A percentile compares a stretch with the other conserved stretches of the same genome.
These are phyloP conservation scores for Urochloa ruziziensis DNA, from an alignment of 176 grass and related monocot species.

Conservation along the genomic window DNA sequence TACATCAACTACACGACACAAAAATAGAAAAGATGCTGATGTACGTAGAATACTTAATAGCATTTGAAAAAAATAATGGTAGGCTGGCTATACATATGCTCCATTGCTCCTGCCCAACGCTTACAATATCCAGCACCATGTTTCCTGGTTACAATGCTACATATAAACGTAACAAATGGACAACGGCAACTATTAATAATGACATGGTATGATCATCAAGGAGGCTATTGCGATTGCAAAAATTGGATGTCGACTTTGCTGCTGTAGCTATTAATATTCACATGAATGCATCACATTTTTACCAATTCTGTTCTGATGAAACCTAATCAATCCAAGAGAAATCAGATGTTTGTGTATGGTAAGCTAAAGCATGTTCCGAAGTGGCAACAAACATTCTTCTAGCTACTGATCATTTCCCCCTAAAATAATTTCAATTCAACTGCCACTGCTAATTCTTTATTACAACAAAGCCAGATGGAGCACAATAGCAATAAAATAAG, in stretches of 20 bases:
- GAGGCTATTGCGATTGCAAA: not conserved
- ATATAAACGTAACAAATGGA: too few species aligned
- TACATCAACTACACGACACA: not conserved
- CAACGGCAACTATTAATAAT: constrained; percentile 10
- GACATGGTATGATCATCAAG: not conserved
- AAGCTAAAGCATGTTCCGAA: not conserved
- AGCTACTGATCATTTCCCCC: not conserved
- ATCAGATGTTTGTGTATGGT: not conserved
- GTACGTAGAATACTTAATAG: constrained; percentile 12
- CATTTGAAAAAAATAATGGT: not conserved
- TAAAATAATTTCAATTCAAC: not conserved
- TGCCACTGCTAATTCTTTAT: not conserved
- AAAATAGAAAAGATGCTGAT: constrained; percentile 16
- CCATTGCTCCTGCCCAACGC: not conserved
- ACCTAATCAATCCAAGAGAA: not conserved
- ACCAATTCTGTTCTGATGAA: not conserved
- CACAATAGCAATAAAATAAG: not conserved
- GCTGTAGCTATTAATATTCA: not conserved
- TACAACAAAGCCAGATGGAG: constrained; percentile 5
- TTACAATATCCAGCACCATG: not conserved
- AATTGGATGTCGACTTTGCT: not conserved
- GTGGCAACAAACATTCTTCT: not conserved
- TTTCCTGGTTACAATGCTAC: not conserved
- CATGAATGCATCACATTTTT: not conserved
- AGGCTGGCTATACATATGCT: not conserved